These are phyloP conservation scores for Eucalyptus decipiens DNA, from an alignment of 345 rosid species.

Conservation along the genomic window DNA sequence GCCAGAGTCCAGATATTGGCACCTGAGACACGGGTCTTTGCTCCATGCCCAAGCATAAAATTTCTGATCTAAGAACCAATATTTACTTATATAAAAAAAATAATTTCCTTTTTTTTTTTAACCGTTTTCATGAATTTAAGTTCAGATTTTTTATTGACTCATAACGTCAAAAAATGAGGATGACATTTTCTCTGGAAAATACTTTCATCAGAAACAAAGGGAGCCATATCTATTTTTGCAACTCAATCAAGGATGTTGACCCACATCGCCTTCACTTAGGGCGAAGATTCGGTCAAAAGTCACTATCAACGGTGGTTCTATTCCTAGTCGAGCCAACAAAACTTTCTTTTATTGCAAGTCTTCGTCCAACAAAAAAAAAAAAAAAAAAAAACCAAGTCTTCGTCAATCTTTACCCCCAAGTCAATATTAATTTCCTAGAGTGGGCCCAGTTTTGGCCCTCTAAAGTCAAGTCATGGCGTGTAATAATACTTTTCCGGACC, in stretches of 20 bases:
- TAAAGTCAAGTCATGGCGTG: background rate
- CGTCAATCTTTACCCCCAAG: background rate
- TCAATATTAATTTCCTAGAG: background rate
- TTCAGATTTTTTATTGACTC: fast-evolving
- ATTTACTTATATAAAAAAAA: too few species aligned
- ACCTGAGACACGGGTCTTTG: fast-evolving
- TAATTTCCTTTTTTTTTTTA: fast-evolving
- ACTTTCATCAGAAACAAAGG: fast-evolving
- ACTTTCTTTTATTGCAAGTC: background rate
- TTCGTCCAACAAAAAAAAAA: too few species aligned
- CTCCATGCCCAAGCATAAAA: too few species aligned
- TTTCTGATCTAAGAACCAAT: fast-evolving
- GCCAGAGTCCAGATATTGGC: too few species aligned
- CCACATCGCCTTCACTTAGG: too few species aligned
- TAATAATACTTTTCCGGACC: fast-evolving
- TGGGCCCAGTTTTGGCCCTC: background rate
- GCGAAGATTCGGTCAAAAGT: fast-evolving
- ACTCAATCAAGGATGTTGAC: fast-evolving
- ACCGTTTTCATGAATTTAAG: fast-evolving
- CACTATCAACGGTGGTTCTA: background rate
- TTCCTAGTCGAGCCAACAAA: background rate
- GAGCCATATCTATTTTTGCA: fast-evolving
- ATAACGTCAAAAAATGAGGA: fast-evolving
- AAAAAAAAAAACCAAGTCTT: background rate
- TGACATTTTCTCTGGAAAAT: too few species aligned